These are phyloP conservation scores for Xylariales sp. DNA, from an alignment of 2,329 filamentous ascomycete species.

Conservation along the genomic window DNA sequence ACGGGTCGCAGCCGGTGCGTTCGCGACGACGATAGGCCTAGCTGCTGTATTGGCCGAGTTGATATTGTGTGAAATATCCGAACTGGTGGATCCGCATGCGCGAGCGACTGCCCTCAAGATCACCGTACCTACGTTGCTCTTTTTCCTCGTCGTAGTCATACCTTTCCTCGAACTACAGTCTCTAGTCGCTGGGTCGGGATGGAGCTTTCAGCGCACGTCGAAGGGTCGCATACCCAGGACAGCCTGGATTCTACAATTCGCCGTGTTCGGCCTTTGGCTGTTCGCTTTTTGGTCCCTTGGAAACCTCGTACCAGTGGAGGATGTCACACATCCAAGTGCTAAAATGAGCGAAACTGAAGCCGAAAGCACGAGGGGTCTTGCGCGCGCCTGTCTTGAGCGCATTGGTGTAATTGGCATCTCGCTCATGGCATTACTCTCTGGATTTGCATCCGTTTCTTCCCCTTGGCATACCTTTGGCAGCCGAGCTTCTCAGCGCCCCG, in stretches of 20 bases:
- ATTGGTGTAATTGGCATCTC: conserved; percentile 83
- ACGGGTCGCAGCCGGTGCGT: conserved; percentile 57
- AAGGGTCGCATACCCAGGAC: conserved; percentile 53
- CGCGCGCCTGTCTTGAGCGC: conserved; percentile 56
- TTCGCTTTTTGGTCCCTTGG: conserved; percentile 73
- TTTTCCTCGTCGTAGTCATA: conserved; percentile 69
- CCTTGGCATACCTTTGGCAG: conserved; percentile 80
- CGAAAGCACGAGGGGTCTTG: conserved; percentile 35
- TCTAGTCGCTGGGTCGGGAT: conserved; percentile 52
- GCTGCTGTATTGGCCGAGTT: conserved; percentile 74
- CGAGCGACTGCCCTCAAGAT: conserved; percentile 63
- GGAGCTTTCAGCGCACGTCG: conserved; percentile 55
- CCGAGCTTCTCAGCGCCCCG: conserved; percentile 49
- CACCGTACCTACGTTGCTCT: conserved; percentile 66
- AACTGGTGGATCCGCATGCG: conserved; percentile 63
- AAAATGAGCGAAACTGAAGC: conserved; percentile 31
- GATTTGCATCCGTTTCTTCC: conserved; percentile 82
- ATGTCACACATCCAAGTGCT: conserved; percentile 38
- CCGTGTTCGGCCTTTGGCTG: conserved; percentile 65
- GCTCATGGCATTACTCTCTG: conserved; percentile 81
- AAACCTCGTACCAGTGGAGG: conserved; percentile 47
- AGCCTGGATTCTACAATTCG: conserved; percentile 59
- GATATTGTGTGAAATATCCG: conserved; percentile 79
- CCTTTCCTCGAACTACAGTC: conserved; percentile 76
- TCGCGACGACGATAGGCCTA: conserved; percentile 71